A percentile compares a stretch with the other conserved stretches of the same genome.
Evolutionary conservation across 2,329 filamentous ascomycete species (phyloP).

Genomic region (Aspergillaceae sp.): DNA sequence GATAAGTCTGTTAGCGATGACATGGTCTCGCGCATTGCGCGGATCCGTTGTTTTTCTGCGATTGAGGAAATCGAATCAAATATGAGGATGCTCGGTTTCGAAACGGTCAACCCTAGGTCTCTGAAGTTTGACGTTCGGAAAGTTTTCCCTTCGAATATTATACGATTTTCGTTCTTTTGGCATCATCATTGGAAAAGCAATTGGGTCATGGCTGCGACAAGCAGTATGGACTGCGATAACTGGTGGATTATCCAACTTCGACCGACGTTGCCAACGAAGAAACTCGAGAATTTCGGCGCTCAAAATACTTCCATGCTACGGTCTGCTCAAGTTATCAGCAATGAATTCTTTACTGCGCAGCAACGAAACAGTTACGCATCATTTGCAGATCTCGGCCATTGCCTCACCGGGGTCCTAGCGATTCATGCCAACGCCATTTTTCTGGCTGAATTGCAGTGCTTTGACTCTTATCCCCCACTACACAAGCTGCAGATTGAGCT

Average conservation of each 20-base stretch:
- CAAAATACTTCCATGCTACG: constrained; percentile 12
- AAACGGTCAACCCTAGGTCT: constrained; percentile 27
- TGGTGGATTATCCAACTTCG: constrained; percentile 61
- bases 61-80: constrained; percentile 33
- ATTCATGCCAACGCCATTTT: constrained; percentile 30
- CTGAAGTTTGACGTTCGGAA: constrained; percentile 43
- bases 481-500: constrained; percentile 23
- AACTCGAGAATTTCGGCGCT: constrained; percentile 4
- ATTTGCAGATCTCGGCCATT: constrained; percentile 27
- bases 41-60: constrained; percentile 31
- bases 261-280: constrained; percentile 9
- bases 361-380: constrained; percentile 17
- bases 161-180: constrained; percentile 60
- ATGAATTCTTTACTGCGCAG: constrained; percentile 14
- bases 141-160: constrained; percentile 55
- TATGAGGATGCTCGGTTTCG: constrained; percentile 29
- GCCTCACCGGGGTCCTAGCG: constrained; percentile 29
- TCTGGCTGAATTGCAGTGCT: constrained; percentile 20
- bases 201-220: constrained; percentile 65
- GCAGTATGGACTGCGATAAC: constrained; percentile 63
- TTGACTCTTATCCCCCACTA: constrained; percentile 21
- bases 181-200: constrained; percentile 60
- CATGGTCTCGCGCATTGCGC: constrained; percentile 28
- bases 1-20: constrained; percentile 36
- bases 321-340: constrained; percentile 23